These are phyloP conservation scores for Candida ovalis DNA, from an alignment of 805 yeast genomes.

Conservation along the genomic window DNA sequence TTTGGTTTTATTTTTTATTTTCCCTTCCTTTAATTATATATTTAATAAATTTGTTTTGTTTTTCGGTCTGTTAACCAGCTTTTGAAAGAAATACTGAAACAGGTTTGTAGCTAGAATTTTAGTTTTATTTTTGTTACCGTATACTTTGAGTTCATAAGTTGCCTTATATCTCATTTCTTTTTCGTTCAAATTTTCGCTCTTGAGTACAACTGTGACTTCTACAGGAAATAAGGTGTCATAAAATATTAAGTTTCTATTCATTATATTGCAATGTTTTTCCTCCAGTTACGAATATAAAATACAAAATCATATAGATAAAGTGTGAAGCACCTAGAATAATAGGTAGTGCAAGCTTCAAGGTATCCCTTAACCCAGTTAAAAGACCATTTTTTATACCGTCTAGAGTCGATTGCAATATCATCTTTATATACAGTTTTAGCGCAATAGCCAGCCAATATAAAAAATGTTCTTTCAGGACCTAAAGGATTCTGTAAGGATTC, in stretches of 20 bases:
- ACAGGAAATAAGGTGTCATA: not conserved
- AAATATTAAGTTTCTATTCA: not conserved
- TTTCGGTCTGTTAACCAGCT: too few relatives aligned
- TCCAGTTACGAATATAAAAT: slow-evolving; percentile 15
- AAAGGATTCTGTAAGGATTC: slow-evolving; percentile 77
- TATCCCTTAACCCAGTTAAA: slow-evolving; percentile 25
- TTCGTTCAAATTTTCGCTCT: too few relatives aligned
- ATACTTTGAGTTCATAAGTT: too few relatives aligned
- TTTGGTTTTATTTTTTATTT: too few relatives aligned
- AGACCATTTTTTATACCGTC: slow-evolving; percentile 14
- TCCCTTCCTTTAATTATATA: too few relatives aligned
- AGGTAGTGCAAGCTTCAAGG: slow-evolving; percentile 30
- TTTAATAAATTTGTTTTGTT: too few relatives aligned
- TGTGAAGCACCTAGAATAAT: slow-evolving; percentile 30
- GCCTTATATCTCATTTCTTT: too few relatives aligned
- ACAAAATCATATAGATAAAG: slow-evolving; percentile 32
- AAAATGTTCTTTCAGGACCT: slow-evolving; percentile 83
- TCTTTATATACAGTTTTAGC: slow-evolving; percentile 76
- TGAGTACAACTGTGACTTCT: too few relatives aligned
- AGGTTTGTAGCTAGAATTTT: too few relatives aligned
- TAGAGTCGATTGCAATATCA: slow-evolving; percentile 23
- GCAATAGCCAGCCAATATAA: slow-evolving; percentile 88
- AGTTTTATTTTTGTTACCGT: too few relatives aligned
- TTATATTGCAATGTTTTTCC: not conserved
- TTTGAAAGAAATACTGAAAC: too few relatives aligned